Evolutionary conservation across 352 stramenopile genomes (phyloP).

Genomic region (Detonula confervacea): DNA sequence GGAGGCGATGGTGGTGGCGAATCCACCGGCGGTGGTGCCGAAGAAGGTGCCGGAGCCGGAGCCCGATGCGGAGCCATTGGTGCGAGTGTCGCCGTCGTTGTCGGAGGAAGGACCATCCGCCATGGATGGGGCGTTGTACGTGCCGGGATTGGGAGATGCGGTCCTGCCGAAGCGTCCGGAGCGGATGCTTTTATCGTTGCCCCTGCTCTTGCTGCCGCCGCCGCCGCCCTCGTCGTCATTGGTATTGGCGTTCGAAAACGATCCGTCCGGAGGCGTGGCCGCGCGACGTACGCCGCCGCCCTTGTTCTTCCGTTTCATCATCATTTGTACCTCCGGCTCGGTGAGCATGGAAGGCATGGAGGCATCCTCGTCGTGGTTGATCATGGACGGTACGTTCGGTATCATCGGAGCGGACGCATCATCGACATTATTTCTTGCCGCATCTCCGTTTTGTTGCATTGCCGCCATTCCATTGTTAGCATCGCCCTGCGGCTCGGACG

Average conservation of each 20-base stretch:
- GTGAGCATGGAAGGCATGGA: constrained; percentile 46
- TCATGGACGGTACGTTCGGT: constrained; percentile 29
- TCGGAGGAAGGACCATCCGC: neutral
- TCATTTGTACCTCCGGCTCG: constrained; percentile 42
- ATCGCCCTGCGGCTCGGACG: neutral
- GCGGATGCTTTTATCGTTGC: no score
- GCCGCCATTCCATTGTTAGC: neutral
- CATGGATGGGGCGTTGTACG: no score
- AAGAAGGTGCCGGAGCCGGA: neutral
- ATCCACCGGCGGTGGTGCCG: neutral
- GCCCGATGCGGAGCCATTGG: no score
- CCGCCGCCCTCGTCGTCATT: neutral
- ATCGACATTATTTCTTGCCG: neutral
- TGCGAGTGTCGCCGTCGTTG: neutral
- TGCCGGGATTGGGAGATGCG: neutral
- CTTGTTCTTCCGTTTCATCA: no score
- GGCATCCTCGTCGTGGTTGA: constrained; percentile 33
- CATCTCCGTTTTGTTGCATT: neutral
- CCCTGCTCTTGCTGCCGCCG: neutral
- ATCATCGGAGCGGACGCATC: no score
- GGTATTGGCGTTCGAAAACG: neutral
- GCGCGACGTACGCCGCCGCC: neutral
- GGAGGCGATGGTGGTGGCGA: neutral
- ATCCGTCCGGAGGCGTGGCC: neutral
- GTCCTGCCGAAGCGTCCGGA: neutral